These are phyloP conservation scores for Lactifluus echinatus DNA, from an alignment of 768 basidiomycete genomes.

Conservation along the genomic window DNA sequence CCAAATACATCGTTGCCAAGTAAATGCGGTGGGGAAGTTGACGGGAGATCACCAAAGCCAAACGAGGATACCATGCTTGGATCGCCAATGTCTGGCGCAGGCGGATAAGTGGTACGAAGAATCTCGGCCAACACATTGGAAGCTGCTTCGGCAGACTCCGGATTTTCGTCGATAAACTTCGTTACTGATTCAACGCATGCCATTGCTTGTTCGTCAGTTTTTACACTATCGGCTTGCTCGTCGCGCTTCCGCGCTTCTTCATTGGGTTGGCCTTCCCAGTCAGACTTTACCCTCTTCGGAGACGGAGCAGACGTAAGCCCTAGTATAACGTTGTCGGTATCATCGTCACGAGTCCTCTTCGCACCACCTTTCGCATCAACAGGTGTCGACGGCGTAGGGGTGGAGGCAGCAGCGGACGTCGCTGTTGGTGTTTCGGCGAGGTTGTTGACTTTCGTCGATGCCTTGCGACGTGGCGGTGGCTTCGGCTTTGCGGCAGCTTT, in stretches of 20 bases:
- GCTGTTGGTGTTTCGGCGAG: constrained; percentile 20
- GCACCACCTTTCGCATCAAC: constrained; percentile 20
- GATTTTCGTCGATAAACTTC: constrained; percentile 49
- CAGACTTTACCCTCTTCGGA: constrained; percentile 62
- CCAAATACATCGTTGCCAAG: constrained; percentile 41
- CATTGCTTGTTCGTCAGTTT: constrained; percentile 58
- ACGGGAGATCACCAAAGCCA: constrained; percentile 26
- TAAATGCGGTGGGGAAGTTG: constrained; percentile 22
- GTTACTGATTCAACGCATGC: constrained; percentile 57
- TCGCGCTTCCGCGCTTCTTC: constrained; percentile 30
- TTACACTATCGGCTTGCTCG: constrained; percentile 29
- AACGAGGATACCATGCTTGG: constrained; percentile 21
- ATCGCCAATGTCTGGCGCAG: constrained; percentile 35
- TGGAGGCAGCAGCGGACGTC: not conserved
- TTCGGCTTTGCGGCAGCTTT: constrained; percentile 45
- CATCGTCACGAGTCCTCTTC: constrained; percentile 51
- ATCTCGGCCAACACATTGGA: constrained; percentile 55
- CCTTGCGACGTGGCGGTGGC: constrained; percentile 25
- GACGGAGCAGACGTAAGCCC: constrained; percentile 46
- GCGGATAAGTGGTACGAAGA: constrained; percentile 46
- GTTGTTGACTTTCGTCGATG: constrained; percentile 22
- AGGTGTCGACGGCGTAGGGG: constrained; percentile 16
- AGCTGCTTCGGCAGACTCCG: constrained; percentile 33
- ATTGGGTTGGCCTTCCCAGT: constrained; percentile 56
- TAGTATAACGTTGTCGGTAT: constrained; percentile 12